phyloP scores from a whole-genome alignment of 164 flowering plant species.

The Cinnamomum chago region DNA sequence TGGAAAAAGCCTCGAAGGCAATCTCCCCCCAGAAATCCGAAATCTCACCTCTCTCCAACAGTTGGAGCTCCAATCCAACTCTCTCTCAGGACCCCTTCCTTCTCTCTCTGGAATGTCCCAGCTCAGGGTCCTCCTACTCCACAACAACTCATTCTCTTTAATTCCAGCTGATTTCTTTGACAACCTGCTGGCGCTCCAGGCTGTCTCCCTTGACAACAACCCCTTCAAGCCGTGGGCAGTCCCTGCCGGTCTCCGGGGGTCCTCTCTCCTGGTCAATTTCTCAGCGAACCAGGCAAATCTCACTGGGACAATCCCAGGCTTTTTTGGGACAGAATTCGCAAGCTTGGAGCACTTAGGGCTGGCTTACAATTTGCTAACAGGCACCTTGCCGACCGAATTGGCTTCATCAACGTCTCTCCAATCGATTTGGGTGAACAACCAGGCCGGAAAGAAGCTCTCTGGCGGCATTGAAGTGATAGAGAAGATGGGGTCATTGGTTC shows the following conservation, averaged over 20 bases:
- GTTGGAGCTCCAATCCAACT: conserved; percentile 68
- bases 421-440: conserved; percentile 90
- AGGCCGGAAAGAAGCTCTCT: conserved; percentile 38
- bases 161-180: conserved; percentile 65
- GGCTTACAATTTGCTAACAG: conserved; percentile 57
- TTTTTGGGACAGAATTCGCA: conserved; percentile 52
- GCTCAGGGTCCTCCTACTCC: conserved; percentile 52
- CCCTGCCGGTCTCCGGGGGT: conserved; percentile 48
- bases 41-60: conserved; percentile 46
- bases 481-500: conserved; percentile 64
- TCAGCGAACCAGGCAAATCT: conserved; percentile 80
- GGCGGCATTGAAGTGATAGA: conserved; percentile 60
- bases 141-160: conserved; percentile 50
- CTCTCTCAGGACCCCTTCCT: conserved; percentile 71
- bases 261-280: conserved; percentile 63
- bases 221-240: conserved; percentile 66
- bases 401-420: conserved; percentile 43
- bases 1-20: conserved; percentile 44
- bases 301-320: conserved; percentile 55
- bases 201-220: conserved; percentile 33
- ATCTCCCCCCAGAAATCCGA: conserved; percentile 45
- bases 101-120: conserved; percentile 52
- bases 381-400: conserved; percentile 59
- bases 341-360: conserved; percentile 55
- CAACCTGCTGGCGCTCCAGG: conserved; percentile 44